Evolutionary conservation across 768 basidiomycete genomes (phyloP), one percentile per base, ranked within the genome.

Genomic region (Tephrocybe rancida): DNA sequence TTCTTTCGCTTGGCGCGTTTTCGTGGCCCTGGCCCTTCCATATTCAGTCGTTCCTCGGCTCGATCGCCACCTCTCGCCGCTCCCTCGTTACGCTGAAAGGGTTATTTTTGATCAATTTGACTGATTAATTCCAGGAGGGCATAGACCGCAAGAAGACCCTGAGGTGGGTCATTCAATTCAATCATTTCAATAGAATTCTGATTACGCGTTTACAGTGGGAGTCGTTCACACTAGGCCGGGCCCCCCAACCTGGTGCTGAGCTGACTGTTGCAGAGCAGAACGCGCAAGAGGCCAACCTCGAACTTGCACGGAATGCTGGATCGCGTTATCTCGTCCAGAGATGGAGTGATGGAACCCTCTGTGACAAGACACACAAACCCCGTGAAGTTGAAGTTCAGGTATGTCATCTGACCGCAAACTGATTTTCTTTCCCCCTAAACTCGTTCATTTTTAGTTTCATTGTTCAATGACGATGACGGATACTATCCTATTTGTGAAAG

Each of bases 301-400:
- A 92, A 69, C 82, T 93, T 50, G 88, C 86, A 48, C 84, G 83
- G 57, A 86, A 77, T 42, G 76, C 91, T 32, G 90, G 90, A 50
- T 90, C 90, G 11, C 85, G 89, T 44, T 99, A 98, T 73, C 87
- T 99, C 45, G 88, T 93, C 10, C 94, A 97, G 65, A 82, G 87
- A 59, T 94, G 92, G 92, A 82, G 84, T 46, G 91, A 92, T 62
- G 97, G 97, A 18, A 96, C 92, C 5, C 70, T 84, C 45, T 99
- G 97, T 70, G 96, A 98, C 73, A 95, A 92, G 77, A 95, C 92
- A 2, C 88, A 89, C 13, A 82, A 81, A 70, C 80, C 80, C 50
- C 87, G 97, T 56, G 92, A 93, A 74, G 88, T 95, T 38, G 95
- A 99, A 78, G 87, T 99, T 27, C 97, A 99, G 85, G 94, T 90